phyloP scores from a whole-genome alignment of 352 stramenopile species.

The Pythium biforme region DNA sequence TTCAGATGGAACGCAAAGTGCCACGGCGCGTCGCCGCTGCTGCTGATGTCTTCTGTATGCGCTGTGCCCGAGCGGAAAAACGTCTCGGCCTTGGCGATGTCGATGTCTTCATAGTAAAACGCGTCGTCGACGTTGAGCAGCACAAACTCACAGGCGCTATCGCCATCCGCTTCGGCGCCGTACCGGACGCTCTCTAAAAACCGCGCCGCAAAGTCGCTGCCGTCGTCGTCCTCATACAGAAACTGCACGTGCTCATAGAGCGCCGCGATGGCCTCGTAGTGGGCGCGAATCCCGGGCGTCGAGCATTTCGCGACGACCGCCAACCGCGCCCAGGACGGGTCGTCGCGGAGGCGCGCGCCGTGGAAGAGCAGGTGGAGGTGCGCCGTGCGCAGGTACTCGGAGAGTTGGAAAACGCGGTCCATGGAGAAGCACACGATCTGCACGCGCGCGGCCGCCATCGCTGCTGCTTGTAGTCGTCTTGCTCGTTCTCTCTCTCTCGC shows the following conservation, averaged over 20 bases:
- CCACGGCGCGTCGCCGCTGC: slow-evolving; percentile 9
- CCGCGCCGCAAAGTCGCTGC: slow-evolving; percentile 32
- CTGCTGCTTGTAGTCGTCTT: slow-evolving; percentile 1
- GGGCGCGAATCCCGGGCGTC: slow-evolving; percentile 26
- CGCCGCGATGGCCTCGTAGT: slow-evolving; percentile 35
- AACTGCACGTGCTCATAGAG: slow-evolving; percentile 37
- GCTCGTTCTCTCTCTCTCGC: neutral
- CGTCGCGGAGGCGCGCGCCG: slow-evolving; percentile 25
- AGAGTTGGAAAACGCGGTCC: slow-evolving; percentile 61
- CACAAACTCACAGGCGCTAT: slow-evolving; percentile 21
- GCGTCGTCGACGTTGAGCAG: slow-evolving; percentile 63
- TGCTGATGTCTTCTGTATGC: neutral
- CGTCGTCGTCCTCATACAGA: slow-evolving; percentile 33
- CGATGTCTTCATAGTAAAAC: slow-evolving; percentile 53
- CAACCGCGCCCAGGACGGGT: slow-evolving; percentile 30
- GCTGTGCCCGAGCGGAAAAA: slow-evolving; percentile 16
- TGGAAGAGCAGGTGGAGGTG: slow-evolving; percentile 32
- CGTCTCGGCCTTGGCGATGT: slow-evolving; percentile 34
- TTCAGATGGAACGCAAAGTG: slow-evolving; percentile 73
- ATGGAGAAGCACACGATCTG: slow-evolving; percentile 66
- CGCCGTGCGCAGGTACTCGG: slow-evolving; percentile 52
- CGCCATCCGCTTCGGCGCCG: neutral
- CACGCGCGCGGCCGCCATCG: slow-evolving; percentile 26
- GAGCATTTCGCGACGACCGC: slow-evolving; percentile 42
- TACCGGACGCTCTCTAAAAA: slow-evolving; percentile 27